These are phyloP conservation scores for Pseudozyma tsukubaensis DNA, from an alignment of 1,284 basidiomycete species.

Conservation along the genomic window DNA sequence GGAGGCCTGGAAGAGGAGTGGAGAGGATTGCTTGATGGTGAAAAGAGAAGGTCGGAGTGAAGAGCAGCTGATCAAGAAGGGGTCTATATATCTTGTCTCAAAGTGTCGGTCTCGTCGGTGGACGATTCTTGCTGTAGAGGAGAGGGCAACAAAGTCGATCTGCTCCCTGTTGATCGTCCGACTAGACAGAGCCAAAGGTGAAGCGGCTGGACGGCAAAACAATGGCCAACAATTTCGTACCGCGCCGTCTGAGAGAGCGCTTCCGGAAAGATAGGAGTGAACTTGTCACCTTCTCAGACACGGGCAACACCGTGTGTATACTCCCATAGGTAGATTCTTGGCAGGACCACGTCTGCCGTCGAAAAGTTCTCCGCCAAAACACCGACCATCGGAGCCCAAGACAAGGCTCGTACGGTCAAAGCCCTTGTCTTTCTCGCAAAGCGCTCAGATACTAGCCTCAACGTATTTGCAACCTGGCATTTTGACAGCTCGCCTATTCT, in stretches of 20 bases:
- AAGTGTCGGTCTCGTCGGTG: too few relatives aligned
- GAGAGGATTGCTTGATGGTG: slow-evolving; percentile 29
- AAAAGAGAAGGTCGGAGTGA: slow-evolving; percentile 4
- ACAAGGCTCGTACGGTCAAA: background rate
- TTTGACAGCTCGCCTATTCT: slow-evolving; percentile 1
- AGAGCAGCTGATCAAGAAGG: background rate
- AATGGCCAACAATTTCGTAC: background rate
- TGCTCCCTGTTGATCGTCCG: background rate
- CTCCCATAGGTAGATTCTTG: background rate
- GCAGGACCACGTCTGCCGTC: slow-evolving; percentile 2
- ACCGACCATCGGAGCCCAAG: slow-evolving; percentile 10
- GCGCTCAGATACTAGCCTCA: too few relatives aligned
- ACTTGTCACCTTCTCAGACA: slow-evolving; percentile 6
- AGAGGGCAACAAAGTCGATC: background rate
- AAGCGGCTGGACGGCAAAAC: background rate
- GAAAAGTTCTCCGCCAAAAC: slow-evolving; percentile 8
- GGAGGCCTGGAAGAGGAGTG: slow-evolving; percentile 16
- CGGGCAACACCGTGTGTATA: slow-evolving; percentile 9
- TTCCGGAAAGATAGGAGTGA: slow-evolving; percentile 5
- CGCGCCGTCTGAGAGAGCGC: background rate
- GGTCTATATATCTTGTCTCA: slow-evolving; percentile 28
- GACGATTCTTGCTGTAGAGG: background rate
- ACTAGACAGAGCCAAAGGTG: background rate
- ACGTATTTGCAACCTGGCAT: background rate
- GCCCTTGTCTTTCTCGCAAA: background rate